Base-by-base conservation (phyloP, 306 rosid species). In the Albizia julibrissin region DNA sequence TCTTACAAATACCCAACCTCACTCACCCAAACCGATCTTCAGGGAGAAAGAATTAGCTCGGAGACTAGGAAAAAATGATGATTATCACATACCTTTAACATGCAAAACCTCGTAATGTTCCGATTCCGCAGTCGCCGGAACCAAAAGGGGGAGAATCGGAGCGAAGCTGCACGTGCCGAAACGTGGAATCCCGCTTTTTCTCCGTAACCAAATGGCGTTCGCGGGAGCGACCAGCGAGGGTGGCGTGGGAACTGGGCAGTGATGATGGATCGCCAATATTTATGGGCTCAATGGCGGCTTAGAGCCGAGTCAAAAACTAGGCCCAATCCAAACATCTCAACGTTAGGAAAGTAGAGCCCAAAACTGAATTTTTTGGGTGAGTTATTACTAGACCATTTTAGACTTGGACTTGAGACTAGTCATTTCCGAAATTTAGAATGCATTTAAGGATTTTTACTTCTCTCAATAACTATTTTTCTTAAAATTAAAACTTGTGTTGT, bases 41-140 rank as follows among this genome's bases (percentile, higher is more conserved):
- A 2, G n/a, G 11, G 62, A 26, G 13, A 8, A 56, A 56, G 26
- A 21, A 21, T 56, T 56, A 56, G 62, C 62, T 21, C 62, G 3
- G 26, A 56, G 12, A 56, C 11, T 21, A 56, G 26, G 62, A 52
- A 56, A 56, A 3, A 29, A 22, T 22, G 19, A 39, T 49, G 52
- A 54, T 54, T n/a, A 26, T 42, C 59, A 21, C 72, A 58, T 58
- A 80, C 83, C 83, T 80, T 42, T 10, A 0, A 34, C 68, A 50
- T 39, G 44, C 44, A 69, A 52, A 24, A 42, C 47, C 44, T 37
- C 65, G 6, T 56, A 33, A 33, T 40, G 15, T 12, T 65, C 34
- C 37, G 16, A 54, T 21, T 31, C 2, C 66, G 10, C 50, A 34
- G 65, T 69, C 69, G 27, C 37, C 56, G 49, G 67, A 16, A 66